These are phyloP conservation scores for Trichoderma virens DNA, from an alignment of 495 filamentous ascomycete species.

Conservation along the genomic window DNA sequence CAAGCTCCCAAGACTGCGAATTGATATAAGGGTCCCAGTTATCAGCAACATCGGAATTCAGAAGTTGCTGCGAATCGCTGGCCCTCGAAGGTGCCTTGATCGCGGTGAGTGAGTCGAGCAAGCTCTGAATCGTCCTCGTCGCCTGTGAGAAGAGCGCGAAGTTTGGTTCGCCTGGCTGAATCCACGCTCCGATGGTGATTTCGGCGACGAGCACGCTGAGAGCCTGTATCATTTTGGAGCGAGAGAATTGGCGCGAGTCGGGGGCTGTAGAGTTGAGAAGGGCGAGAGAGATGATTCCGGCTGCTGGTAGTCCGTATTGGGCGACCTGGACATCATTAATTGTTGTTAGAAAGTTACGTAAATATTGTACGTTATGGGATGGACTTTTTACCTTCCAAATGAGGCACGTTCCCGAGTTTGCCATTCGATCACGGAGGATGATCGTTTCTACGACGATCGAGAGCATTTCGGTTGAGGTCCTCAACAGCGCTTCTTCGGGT, in stretches of 20 bases:
- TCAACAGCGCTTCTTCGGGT: conserved; percentile 26
- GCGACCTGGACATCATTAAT: conserved; percentile 22
- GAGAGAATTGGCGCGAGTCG: conserved; percentile 13
- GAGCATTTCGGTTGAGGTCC: conserved; percentile 29
- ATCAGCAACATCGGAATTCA: not conserved
- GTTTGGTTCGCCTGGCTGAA: conserved; percentile 29
- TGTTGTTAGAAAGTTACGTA: not conserved
- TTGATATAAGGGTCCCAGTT: not conserved
- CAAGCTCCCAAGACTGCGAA: conserved; percentile 1
- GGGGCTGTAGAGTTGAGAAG: conserved; percentile 22
- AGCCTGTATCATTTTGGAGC: conserved; percentile 26
- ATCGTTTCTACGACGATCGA: conserved; percentile 30
- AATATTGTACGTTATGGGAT: not conserved
- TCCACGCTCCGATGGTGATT: conserved; percentile 29
- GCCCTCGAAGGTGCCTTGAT: not conserved
- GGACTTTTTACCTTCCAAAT: conserved; percentile 31
- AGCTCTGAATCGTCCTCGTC: conserved; percentile 11
- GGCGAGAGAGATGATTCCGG: conserved; percentile 32
- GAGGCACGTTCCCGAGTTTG: conserved; percentile 34
- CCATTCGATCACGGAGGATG: conserved; percentile 30
- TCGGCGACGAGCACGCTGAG: conserved; percentile 34
- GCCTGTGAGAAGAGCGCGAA: conserved; percentile 16
- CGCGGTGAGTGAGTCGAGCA: not conserved
- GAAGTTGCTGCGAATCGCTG: not conserved
- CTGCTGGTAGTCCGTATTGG: conserved; percentile 35